Conservation (phyloP, 2,329 filamentous ascomycete genomes). For the Neofusicoccum cordaticola region DNA sequence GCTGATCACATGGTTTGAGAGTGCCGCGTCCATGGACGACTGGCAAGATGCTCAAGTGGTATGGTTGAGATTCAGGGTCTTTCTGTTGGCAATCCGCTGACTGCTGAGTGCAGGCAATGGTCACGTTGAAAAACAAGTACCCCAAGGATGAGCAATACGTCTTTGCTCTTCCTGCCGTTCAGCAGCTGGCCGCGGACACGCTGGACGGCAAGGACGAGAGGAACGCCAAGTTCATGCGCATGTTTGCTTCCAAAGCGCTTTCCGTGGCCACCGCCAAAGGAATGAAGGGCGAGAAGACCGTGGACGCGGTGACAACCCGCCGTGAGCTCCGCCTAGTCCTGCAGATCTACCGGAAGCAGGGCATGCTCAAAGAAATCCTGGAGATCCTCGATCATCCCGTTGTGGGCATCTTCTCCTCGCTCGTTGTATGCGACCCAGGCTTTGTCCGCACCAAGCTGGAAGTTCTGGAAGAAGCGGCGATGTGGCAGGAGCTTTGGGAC, state of each 20-base stretch:
- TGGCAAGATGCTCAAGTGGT: constrained; percentile 16
- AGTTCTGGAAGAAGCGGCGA: constrained; percentile 1
- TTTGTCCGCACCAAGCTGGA: constrained; percentile 17
- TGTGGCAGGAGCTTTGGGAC: constrained; percentile 17
- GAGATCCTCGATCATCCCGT: constrained; percentile 10
- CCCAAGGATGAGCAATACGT: constrained; percentile 17
- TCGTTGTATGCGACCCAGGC: constrained; percentile 11
- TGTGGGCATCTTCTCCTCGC: constrained; percentile 12
- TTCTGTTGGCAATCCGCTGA: neutral
- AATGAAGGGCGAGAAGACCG: constrained; percentile 15
- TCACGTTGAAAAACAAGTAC: constrained; percentile 14
- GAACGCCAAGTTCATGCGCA: constrained; percentile 7
- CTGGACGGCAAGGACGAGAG: constrained; percentile 8
- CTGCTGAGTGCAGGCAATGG: neutral
- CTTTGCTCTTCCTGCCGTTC: constrained; percentile 14
- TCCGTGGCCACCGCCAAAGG: constrained; percentile 3
- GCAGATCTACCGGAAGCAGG: constrained; percentile 17
- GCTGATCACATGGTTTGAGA: constrained; percentile 16
- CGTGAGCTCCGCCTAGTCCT: constrained; percentile 15
- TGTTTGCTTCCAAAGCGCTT: constrained; percentile 9
- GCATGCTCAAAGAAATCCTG: constrained; percentile 7
- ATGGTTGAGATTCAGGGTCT: neutral
- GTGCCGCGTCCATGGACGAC: constrained; percentile 7
- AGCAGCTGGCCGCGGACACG: constrained; percentile 12
- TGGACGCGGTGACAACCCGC: constrained; percentile 12